Percentiles rank a stretch among this genome's conserved stretches.
These are phyloP conservation scores for Annulohypoxylon truncatum DNA, from an alignment of 2,329 filamentous ascomycete species.

Conservation along the genomic window DNA sequence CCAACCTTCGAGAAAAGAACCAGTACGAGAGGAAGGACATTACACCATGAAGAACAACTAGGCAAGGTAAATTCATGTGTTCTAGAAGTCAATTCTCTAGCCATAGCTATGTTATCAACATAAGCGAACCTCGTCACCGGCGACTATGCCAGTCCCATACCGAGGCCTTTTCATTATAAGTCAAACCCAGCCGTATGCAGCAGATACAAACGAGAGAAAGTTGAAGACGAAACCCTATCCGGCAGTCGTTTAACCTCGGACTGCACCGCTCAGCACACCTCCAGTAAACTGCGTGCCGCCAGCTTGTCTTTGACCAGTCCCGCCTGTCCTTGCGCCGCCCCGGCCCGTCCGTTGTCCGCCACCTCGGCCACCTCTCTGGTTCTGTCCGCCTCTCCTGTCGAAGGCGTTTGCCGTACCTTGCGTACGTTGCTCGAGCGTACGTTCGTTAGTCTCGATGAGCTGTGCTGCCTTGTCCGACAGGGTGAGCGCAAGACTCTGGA, in stretches of 20 bases:
- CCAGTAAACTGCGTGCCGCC: slow-evolving; percentile 85
- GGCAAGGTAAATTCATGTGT: neutral
- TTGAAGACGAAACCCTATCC: slow-evolving; percentile 25
- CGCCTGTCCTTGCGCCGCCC: slow-evolving; percentile 60
- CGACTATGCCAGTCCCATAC: slow-evolving; percentile 39
- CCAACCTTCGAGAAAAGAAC: neutral
- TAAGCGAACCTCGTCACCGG: slow-evolving; percentile 35
- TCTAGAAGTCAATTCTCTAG: slow-evolving; percentile 42
- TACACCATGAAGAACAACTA: too few species aligned
- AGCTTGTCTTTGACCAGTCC: slow-evolving; percentile 73
- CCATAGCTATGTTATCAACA: slow-evolving; percentile 39
- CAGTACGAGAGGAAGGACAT: too few species aligned
- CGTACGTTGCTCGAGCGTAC: slow-evolving; percentile 95
- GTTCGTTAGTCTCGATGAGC: slow-evolving; percentile 96
- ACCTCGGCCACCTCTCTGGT: slow-evolving; percentile 72
- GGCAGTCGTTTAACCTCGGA: slow-evolving; percentile 63
- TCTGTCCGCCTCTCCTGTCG: slow-evolving; percentile 87
- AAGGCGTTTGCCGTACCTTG: slow-evolving; percentile 96
- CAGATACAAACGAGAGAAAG: slow-evolving; percentile 46
- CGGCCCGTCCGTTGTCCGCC: slow-evolving; percentile 65
- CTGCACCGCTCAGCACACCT: slow-evolving; percentile 78
- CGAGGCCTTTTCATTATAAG: slow-evolving; percentile 42
- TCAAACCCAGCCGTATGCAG: slow-evolving; percentile 46
- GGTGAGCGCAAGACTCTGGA: slow-evolving; percentile 94
- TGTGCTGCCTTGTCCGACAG: slow-evolving; percentile 95